Conservation (phyloP, 2,329 filamentous ascomycete genomes). For the Thelonectria discophora region DNA sequence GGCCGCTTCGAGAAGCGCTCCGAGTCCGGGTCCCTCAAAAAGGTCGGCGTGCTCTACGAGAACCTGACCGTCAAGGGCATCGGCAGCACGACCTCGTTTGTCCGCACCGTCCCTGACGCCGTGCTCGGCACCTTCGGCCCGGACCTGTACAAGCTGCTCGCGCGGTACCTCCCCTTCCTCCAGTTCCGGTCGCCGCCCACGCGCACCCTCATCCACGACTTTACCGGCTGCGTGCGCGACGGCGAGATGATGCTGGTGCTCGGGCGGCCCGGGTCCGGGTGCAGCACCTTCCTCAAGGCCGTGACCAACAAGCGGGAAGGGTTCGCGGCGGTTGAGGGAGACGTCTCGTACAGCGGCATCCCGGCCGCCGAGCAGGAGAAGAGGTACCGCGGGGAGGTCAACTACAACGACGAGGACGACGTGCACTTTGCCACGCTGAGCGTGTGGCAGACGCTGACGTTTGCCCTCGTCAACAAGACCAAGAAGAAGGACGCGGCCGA, state of each 20-base stretch:
- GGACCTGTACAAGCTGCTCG: conserved; percentile 74
- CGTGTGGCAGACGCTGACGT: conserved; percentile 25
- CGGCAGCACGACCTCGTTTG: conserved; percentile 72
- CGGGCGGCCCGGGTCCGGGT: conserved; percentile 69
- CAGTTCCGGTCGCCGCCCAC: conserved; percentile 30
- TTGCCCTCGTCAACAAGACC: conserved; percentile 24
- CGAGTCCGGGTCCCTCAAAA: conserved; percentile 72
- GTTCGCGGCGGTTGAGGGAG: conserved; percentile 17
- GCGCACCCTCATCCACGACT: conserved; percentile 16
- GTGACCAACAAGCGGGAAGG: conserved; percentile 22
- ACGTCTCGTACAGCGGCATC: conserved; percentile 23
- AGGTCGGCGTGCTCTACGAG: conserved; percentile 80
- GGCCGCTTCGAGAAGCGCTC: conserved; percentile 80
- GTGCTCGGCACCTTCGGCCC: conserved; percentile 82
- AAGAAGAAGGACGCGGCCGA: conserved; percentile 22
- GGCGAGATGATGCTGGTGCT: conserved; percentile 73
- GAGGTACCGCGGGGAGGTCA: conserved; percentile 21
- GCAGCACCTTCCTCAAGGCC: conserved; percentile 58
- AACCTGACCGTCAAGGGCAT: conserved; percentile 78
- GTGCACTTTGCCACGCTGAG: conserved; percentile 21
- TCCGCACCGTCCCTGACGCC: conserved; percentile 77
- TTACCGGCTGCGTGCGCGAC: conserved; percentile 59
- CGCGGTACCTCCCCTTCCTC: conserved; percentile 48
- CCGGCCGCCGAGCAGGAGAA: conserved; percentile 17
- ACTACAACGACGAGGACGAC: conserved; percentile 24